phyloP scores from a whole-genome alignment of 2,329 filamentous ascomycete species.

The Calonectria hawksworthii region DNA sequence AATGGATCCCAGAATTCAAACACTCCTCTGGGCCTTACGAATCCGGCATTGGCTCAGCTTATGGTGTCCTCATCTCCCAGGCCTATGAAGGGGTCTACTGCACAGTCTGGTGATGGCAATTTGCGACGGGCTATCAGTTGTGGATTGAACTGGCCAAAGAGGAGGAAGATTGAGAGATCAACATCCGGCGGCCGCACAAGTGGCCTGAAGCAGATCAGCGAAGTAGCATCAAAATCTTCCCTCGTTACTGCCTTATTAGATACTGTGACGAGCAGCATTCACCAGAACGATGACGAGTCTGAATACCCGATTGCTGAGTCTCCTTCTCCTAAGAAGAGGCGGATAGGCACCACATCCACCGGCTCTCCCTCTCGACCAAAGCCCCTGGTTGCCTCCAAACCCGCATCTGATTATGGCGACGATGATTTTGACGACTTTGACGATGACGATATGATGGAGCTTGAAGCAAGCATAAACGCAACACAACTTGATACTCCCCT shows the following conservation, averaged over 20 bases:
- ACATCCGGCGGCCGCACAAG: slow-evolving; percentile 53
- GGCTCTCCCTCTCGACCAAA: slow-evolving; percentile 42
- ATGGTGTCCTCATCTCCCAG: slow-evolving; percentile 81
- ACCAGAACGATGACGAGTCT: slow-evolving; percentile 52
- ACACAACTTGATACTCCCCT: slow-evolving; percentile 41
- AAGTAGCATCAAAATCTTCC: slow-evolving; percentile 68
- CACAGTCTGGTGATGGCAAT: slow-evolving; percentile 57
- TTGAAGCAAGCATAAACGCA: slow-evolving; percentile 61
- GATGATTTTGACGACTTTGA: slow-evolving; percentile 73
- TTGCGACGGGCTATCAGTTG: slow-evolving; percentile 78
- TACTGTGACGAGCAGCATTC: slow-evolving; percentile 71
- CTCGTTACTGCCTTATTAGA: slow-evolving; percentile 76
- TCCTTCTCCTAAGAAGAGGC: slow-evolving; percentile 60
- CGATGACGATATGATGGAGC: slow-evolving; percentile 69
- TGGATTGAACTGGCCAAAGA: slow-evolving; percentile 79
- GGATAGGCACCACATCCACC: slow-evolving; percentile 36
- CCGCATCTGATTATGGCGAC: slow-evolving; percentile 66
- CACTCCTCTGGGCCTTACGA: slow-evolving; percentile 61
- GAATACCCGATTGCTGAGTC: slow-evolving; percentile 53
- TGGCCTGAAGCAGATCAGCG: slow-evolving; percentile 55
- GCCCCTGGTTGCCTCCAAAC: slow-evolving; percentile 24
- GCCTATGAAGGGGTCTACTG: slow-evolving; percentile 59
- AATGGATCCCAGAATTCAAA: slow-evolving; percentile 56
- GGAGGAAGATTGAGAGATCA: slow-evolving; percentile 70
- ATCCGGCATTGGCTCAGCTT: slow-evolving; percentile 73